Evolutionary conservation across 1,284 basidiomycete species (phyloP).

Genomic region (Fomitopsis schrenkii): DNA sequence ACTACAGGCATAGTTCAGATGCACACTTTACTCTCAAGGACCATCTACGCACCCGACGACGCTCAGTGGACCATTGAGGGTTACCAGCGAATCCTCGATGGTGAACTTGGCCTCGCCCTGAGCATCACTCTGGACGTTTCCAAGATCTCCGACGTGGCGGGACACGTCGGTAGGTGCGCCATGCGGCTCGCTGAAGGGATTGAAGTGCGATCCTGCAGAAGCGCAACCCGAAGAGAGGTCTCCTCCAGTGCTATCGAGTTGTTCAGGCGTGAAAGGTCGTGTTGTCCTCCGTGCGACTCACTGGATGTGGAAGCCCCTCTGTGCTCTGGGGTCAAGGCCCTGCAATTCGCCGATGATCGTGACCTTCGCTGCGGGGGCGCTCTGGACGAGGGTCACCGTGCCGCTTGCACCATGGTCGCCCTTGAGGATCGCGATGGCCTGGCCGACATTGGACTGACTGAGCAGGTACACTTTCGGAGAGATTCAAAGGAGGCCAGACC

Average conservation of each 20-base stretch:
- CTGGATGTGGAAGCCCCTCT: slow-evolving; percentile 80
- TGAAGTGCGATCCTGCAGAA: slow-evolving; percentile 75
- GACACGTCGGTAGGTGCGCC: slow-evolving; percentile 54
- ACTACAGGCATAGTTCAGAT: slow-evolving; percentile 23
- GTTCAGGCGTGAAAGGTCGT: not conserved
- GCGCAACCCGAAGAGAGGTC: slow-evolving; percentile 66
- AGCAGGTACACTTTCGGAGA: not conserved
- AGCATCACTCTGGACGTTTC: slow-evolving; percentile 65
- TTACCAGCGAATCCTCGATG: slow-evolving; percentile 58
- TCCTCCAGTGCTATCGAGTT: slow-evolving; percentile 51
- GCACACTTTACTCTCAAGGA: not conserved
- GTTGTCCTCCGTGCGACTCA: slow-evolving; percentile 31
- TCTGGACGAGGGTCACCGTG: slow-evolving; percentile 63
- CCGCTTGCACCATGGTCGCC: slow-evolving; percentile 58
- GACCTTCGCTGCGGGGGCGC: slow-evolving; percentile 47
- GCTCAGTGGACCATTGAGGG: slow-evolving; percentile 66
- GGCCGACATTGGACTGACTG: not conserved
- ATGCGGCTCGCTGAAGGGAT: slow-evolving; percentile 64
- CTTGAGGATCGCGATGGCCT: slow-evolving; percentile 68
- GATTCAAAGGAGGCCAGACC: slow-evolving; percentile 6
- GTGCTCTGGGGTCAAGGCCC: slow-evolving; percentile 54
- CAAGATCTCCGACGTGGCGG: slow-evolving; percentile 78
- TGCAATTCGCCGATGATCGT: slow-evolving; percentile 59
- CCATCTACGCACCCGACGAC: slow-evolving; percentile 56
- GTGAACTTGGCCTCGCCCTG: slow-evolving; percentile 55